Evolutionary conservation across 2,329 filamentous ascomycete species (phyloP).

Genomic region (Pseudogymnoascus sp.): DNA sequence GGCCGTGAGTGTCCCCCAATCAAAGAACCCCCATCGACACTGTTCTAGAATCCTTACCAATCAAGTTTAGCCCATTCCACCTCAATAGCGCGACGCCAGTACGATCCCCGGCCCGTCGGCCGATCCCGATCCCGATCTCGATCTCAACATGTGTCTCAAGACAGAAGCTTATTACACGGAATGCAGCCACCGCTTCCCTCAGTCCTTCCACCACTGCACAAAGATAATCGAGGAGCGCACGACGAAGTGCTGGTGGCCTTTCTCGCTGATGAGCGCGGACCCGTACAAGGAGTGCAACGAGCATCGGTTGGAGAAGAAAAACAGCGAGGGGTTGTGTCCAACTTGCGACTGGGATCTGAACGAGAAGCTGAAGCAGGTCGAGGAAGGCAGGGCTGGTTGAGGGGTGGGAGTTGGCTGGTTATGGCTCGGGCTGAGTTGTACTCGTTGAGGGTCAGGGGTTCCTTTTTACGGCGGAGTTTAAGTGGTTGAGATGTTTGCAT

Average conservation of each 20-base stretch:
- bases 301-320: background rate
- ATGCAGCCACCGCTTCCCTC: background rate
- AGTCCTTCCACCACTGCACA: background rate
- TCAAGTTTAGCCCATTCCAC: background rate
- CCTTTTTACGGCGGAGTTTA: background rate
- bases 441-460: background rate
- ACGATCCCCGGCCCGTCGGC: background rate
- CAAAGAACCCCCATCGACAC: background rate
- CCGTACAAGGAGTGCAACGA: constrained; percentile 2
- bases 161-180: constrained; percentile 1
- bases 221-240: background rate
- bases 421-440: background rate
- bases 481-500: background rate
- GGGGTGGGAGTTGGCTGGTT: background rate
- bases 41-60: background rate
- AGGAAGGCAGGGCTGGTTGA: background rate
- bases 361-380: background rate
- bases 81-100: background rate
- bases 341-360: background rate
- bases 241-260: background rate
- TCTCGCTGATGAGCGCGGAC: background rate
- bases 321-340: background rate
- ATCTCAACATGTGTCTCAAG: background rate
- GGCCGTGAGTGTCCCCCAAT: background rate
- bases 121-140: background rate